phyloP scores from a whole-genome alignment of 169 alveolate species.

The Plasmodium malariae region DNA sequence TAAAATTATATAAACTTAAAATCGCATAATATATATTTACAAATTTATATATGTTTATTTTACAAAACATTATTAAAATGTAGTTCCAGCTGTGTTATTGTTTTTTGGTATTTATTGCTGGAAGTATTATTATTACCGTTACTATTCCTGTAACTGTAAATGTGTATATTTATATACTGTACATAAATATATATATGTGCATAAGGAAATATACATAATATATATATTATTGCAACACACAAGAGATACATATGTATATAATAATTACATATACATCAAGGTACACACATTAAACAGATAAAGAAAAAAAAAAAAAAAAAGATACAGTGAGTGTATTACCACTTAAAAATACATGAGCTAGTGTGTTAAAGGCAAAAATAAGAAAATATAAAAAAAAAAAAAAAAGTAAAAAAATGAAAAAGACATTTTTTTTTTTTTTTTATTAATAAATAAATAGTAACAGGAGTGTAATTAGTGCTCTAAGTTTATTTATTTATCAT shows the following conservation, averaged over 20 bases:
- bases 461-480: neutral
- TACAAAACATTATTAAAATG: no score
- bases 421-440: conserved; percentile 18
- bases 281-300: neutral
- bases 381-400: conserved; percentile 5
- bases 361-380: neutral
- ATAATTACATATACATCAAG: no score
- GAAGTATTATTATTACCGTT: no score
- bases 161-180: neutral
- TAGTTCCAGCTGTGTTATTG: no score
- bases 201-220: neutral
- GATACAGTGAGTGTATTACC: neutral
- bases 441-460: neutral
- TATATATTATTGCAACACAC: neutral
- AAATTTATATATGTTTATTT: no score
- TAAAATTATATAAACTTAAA: neutral
- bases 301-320: conserved; percentile 7
- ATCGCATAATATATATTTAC: no score
- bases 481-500: neutral
- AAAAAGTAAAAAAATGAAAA: no score
- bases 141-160: no score
- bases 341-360: neutral
- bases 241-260: no score
- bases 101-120: no score
- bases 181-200: conserved; percentile 6